Conservation (phyloP, 257 asterid species). For the Pogostemon cablin region DNA sequence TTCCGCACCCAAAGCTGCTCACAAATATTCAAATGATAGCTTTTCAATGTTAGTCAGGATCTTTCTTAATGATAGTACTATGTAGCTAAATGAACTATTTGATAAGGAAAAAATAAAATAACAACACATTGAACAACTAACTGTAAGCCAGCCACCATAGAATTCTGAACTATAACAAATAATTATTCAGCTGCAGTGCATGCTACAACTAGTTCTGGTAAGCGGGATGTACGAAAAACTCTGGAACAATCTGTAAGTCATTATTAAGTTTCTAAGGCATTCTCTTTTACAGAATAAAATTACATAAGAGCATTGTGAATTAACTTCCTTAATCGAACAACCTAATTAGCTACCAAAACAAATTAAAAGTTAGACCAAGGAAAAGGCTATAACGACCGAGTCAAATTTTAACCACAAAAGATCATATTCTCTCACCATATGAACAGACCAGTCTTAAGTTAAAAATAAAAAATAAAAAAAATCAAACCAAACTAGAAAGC, state of each 20-base stretch:
- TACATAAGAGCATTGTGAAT: not conserved
- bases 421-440: not conserved
- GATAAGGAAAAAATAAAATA: not conserved
- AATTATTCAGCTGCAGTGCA: not conserved
- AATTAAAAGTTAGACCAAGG: conserved; percentile 1
- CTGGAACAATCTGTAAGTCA: not conserved
- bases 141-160: not conserved
- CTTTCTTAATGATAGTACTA: not conserved
- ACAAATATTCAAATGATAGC: conserved; percentile 30
- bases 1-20: conserved; percentile 39
- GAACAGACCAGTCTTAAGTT: conserved; percentile 6
- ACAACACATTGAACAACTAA: not conserved
- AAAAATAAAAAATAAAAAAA: conserved; percentile 9
- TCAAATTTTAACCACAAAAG: conserved; percentile 18
- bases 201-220: not conserved
- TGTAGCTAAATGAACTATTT: not conserved
- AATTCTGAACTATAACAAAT: conserved; percentile 2
- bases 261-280: not conserved
- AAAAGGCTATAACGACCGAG: conserved; percentile 14
- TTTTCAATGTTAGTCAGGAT: conserved; percentile 20
- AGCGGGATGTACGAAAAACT: not conserved
- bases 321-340: conserved; percentile 10
- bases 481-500: not conserved
- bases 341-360: conserved; percentile 9
- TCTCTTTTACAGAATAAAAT: not conserved